A percentile compares a stretch with the other conserved stretches of the same genome.
phyloP scores from a whole-genome alignment of 2,329 filamentous ascomycete genomes.

The Pestalotiopsis sp. region DNA sequence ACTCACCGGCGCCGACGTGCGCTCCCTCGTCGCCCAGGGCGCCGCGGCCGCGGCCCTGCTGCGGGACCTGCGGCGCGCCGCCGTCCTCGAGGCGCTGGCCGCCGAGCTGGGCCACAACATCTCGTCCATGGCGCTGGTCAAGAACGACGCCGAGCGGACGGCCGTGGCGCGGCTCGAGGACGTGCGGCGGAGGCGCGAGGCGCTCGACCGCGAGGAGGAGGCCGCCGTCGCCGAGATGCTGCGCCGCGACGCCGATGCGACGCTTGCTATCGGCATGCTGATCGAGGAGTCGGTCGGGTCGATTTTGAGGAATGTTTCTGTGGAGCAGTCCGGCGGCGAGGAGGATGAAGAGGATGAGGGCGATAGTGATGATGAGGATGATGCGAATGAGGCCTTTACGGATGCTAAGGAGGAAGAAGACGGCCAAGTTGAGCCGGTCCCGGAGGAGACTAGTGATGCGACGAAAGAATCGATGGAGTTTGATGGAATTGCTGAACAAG shows the following conservation, averaged over 20 bases:
- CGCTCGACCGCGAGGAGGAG: constrained; percentile 36
- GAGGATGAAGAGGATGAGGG: background rate
- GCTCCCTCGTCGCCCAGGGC: constrained; percentile 22
- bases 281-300: constrained; percentile 28
- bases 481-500: too few relatives aligned
- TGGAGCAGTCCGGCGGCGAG: background rate
- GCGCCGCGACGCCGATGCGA: constrained; percentile 31
- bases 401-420: background rate
- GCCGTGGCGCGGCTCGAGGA: constrained; percentile 28
- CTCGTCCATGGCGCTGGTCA: constrained; percentile 34
- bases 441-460: too few relatives aligned
- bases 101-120: constrained; percentile 30
- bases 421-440: background rate
- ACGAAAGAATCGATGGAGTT: too few relatives aligned
- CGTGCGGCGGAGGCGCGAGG: constrained; percentile 35
- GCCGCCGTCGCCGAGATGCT: constrained; percentile 29
- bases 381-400: background rate
- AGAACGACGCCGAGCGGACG: constrained; percentile 33
- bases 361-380: background rate
- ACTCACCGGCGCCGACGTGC: background rate
- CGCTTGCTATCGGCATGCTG: constrained; percentile 28
- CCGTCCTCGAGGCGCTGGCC: constrained; percentile 30
- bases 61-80: constrained; percentile 28
- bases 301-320: constrained; percentile 13
- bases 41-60: constrained; percentile 29